Conservation (phyloP, 1,284 basidiomycete species). For the Fistulina hepatica region DNA sequence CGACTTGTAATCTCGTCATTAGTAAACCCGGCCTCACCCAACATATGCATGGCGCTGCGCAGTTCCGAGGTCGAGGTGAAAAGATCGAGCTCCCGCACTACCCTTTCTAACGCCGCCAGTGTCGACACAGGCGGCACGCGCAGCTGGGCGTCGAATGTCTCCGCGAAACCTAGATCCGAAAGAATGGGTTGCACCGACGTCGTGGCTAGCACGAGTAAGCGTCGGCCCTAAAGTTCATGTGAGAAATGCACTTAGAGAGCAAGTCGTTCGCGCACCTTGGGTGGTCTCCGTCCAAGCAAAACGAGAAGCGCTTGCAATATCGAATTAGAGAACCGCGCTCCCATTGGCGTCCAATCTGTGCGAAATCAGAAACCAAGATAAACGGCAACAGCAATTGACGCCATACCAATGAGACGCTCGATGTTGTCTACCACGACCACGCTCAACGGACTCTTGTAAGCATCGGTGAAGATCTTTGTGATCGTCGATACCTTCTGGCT, state of each 20-base stretch:
- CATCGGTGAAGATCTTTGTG: conserved; percentile 91
- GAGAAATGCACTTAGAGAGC: conserved; percentile 7
- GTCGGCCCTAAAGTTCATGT: conserved; percentile 56
- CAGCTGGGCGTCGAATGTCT: conserved; percentile 85
- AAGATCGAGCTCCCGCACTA: conserved; percentile 77
- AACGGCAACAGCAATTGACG: conserved; percentile 4
- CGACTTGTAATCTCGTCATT: conserved; percentile 34
- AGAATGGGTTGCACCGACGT: conserved; percentile 84
- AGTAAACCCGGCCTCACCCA: conserved; percentile 69
- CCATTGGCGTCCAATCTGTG: conserved; percentile 95
- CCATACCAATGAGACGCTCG: conserved; percentile 69
- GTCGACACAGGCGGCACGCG: conserved; percentile 76
- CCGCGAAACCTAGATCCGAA: conserved; percentile 81
- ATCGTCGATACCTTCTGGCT: conserved; percentile 86
- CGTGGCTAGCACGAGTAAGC: conserved; percentile 88
- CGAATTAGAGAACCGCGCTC: conserved; percentile 90
- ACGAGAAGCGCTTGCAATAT: conserved; percentile 91
- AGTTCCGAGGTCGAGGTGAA: conserved; percentile 57
- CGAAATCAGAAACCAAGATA: conserved; percentile 1
- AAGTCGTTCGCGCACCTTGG: conserved; percentile 54
- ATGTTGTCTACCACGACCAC: conserved; percentile 96
- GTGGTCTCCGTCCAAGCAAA: conserved; percentile 81
- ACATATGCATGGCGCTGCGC: conserved; percentile 50
- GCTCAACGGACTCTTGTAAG: conserved; percentile 94
- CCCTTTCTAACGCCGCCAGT: conserved; percentile 62